Percentiles rank a stretch among this genome's conserved stretches.
Conservation (phyloP, 2,329 filamentous ascomycete species). For the Sporothrix brunneoviolacea region DNA sequence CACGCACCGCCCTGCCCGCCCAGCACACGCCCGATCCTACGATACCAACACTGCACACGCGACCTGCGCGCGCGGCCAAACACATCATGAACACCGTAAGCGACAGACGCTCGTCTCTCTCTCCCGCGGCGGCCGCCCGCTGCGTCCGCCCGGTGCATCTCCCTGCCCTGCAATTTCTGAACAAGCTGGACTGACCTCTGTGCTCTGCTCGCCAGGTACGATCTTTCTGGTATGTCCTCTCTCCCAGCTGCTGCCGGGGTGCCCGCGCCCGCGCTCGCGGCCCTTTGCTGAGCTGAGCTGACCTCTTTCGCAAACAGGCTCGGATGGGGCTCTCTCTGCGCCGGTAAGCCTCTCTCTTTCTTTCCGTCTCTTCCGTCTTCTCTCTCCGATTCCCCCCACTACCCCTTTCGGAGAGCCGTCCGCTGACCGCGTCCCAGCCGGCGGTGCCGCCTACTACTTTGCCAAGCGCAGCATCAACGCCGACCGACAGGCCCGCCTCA, state of each 20-base stretch:
- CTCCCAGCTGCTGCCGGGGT: too few relatives aligned
- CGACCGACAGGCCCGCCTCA: conserved; percentile 67
- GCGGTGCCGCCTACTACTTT: conserved; percentile 89
- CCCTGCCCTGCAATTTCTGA: not conserved
- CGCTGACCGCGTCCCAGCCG: conserved; percentile 49
- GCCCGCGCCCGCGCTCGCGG: not conserved
- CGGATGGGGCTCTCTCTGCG: conserved; percentile 84
- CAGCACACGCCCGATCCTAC: too few relatives aligned
- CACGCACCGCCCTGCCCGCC: too few relatives aligned
- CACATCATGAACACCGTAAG: conserved; percentile 18
- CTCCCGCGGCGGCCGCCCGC: too few relatives aligned
- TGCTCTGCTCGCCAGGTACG: conserved; percentile 24
- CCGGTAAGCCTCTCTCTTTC: conserved; percentile 49
- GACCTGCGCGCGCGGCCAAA: not conserved
- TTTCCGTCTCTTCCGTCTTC: not conserved
- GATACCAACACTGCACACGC: not conserved
- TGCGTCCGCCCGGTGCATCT: too few relatives aligned
- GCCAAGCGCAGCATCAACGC: conserved; percentile 92
- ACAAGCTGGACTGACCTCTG: not conserved
- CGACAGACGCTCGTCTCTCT: not conserved
- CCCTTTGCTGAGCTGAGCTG: conserved; percentile 6
- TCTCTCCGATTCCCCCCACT: conserved; percentile 8
- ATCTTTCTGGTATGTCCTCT: conserved; percentile 53
- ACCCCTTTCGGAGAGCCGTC: too few relatives aligned
- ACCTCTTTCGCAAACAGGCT: conserved; percentile 48